Conservation (phyloP, 371 early-diverging fungal species). For the Circinella umbellata region DNA sequence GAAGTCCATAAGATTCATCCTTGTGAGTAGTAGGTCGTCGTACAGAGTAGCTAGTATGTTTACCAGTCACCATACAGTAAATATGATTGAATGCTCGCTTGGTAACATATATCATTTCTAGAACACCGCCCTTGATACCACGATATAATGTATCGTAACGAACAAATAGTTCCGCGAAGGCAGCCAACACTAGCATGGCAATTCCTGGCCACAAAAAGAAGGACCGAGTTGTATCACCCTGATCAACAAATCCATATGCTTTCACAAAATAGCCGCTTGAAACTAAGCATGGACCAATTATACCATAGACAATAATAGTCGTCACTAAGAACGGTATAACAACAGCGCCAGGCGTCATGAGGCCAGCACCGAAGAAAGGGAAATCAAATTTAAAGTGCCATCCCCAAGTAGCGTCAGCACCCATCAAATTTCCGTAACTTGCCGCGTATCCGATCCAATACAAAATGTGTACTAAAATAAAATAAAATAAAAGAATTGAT, state of each 20-base stretch:
- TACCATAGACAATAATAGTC: constrained; percentile 60
- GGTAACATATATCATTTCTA: constrained; percentile 6
- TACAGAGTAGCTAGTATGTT: not conserved
- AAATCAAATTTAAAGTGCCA: constrained; percentile 60
- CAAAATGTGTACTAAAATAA: constrained; percentile 50
- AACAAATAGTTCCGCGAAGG: constrained; percentile 64
- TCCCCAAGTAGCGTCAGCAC: constrained; percentile 58
- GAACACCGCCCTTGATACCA: constrained; percentile 54
- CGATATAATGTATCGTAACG: constrained; percentile 60
- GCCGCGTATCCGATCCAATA: constrained; percentile 63
- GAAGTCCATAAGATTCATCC: constrained; percentile 12
- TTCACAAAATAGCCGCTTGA: constrained; percentile 42
- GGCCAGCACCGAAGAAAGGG: constrained; percentile 74
- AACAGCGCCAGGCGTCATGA: constrained; percentile 64
- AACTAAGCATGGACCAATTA: constrained; percentile 49
- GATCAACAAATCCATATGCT: constrained; percentile 37
- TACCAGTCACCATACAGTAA: not conserved
- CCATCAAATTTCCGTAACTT: constrained; percentile 43
- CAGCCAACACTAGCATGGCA: constrained; percentile 64
- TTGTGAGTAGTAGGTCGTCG: constrained; percentile 8
- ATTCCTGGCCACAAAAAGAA: constrained; percentile 78
- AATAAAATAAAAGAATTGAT: not conserved
- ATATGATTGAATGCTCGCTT: constrained; percentile 9
- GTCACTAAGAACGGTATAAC: constrained; percentile 62
- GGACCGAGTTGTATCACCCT: constrained; percentile 47